Conservation (phyloP, 1,284 basidiomycete species). For the Ceratobasidium sp. region DNA sequence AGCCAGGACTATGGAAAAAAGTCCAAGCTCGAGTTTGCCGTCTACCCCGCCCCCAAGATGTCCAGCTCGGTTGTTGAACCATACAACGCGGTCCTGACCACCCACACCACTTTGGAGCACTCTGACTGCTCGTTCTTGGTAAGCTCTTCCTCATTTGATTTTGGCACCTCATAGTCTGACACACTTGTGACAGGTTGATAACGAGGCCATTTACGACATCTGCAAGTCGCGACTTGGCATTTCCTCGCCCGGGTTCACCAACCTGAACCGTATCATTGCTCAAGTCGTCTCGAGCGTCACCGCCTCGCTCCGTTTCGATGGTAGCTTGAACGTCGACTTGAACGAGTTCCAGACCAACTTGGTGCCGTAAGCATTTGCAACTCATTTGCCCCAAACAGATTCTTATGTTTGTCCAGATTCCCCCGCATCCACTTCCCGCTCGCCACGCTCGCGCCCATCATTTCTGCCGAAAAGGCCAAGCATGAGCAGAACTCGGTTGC, state of each 20-base stretch:
- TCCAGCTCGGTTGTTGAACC: conserved; percentile 98
- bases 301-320: conserved; percentile 96
- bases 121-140: conserved; percentile 99
- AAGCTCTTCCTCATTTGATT: conserved; percentile 38
- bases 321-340: conserved; percentile 96
- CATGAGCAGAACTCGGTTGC: conserved; percentile 98
- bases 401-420: conserved; percentile 62
- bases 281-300: conserved; percentile 99
- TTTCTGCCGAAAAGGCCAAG: conserved; percentile 82
- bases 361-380: conserved; percentile 76
- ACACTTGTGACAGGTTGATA: conserved; percentile 73
- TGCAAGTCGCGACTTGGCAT: conserved; percentile 96
- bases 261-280: conserved; percentile 96
- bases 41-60: conserved; percentile 94
- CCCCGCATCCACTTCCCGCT: conserved; percentile 99
- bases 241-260: conserved; percentile 86
- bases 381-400: conserved; percentile 64
- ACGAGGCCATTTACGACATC: conserved; percentile 99
- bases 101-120: conserved; percentile 98
- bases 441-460: conserved; percentile 93
- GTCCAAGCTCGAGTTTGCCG: conserved; percentile 98
- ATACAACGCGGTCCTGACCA: conserved; percentile 89
- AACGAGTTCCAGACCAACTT: conserved; percentile 99
- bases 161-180: not conserved
- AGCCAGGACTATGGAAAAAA: conserved; percentile 99